A percentile compares a stretch with the other conserved stretches of the same genome.
phyloP scores from a whole-genome alignment of 345 rosid genomes.

The Syzygium aqueum region DNA sequence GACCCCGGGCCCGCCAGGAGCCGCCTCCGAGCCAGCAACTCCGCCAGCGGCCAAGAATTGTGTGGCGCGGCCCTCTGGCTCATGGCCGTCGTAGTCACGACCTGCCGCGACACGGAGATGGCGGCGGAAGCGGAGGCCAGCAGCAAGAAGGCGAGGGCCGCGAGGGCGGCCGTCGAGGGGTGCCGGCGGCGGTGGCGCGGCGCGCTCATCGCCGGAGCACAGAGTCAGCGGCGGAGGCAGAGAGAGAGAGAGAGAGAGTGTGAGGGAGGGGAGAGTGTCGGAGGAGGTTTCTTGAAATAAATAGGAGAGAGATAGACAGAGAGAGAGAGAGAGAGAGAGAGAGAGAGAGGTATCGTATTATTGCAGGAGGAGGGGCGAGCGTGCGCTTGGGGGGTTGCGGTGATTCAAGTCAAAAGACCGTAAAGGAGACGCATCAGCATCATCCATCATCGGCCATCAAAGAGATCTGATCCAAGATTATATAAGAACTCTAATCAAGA shows the following conservation, averaged over 20 bases:
- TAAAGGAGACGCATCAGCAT: neutral
- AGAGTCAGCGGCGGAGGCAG: neutral
- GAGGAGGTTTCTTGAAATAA: neutral
- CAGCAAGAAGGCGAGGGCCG: slow-evolving; percentile 47
- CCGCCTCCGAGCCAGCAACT: neutral
- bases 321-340: neutral
- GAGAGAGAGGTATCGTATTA: neutral
- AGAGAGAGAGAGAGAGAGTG: neutral
- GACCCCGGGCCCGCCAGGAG: slow-evolving; percentile 51
- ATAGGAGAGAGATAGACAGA: neutral
- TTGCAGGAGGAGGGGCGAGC: neutral
- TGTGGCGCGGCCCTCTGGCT: neutral
- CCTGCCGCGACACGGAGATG: slow-evolving; percentile 1
- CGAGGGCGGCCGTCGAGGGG: slow-evolving; percentile 15
- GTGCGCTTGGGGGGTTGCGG: neutral
- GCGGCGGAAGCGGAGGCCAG: slow-evolving; percentile 31
- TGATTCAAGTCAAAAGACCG: neutral
- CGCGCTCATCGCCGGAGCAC: slow-evolving; percentile 34
- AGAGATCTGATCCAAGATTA: neutral
- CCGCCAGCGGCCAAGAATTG: neutral
- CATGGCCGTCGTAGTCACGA: neutral
- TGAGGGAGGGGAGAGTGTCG: neutral
- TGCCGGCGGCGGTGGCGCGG: slow-evolving; percentile 28
- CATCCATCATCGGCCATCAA: neutral
- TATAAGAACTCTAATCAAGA: neutral